Percentiles rank a stretch among this genome's conserved stretches.
Conservation (phyloP, 2,329 filamentous ascomycete genomes). For the Pseudocercospora eumusae region DNA sequence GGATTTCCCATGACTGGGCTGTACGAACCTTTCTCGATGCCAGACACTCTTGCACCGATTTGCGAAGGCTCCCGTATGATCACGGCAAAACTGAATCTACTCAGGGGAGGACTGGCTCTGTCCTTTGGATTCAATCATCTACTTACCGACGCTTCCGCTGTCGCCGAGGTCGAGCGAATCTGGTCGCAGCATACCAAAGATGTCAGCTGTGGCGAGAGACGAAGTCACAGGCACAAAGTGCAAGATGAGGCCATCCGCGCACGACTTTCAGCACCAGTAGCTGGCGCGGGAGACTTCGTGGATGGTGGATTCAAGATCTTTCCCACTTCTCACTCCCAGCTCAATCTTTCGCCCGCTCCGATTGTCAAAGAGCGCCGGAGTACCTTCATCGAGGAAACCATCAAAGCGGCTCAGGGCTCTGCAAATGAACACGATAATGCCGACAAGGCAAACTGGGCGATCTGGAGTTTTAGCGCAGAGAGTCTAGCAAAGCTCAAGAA, state of each 20-base stretch:
- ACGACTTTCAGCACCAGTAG: conserved; percentile 18
- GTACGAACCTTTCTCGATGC: conserved; percentile 14
- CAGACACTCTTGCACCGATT: conserved; percentile 13
- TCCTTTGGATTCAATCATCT: conserved; percentile 27
- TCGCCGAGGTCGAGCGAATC: conserved; percentile 24
- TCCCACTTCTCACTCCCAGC: conserved; percentile 18
- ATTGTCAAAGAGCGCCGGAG: conserved; percentile 10
- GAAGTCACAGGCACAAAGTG: conserved; percentile 12
- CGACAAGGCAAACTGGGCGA: conserved; percentile 17
- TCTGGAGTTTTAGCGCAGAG: conserved; percentile 25
- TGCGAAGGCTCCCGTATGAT: conserved; percentile 23
- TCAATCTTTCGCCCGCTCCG: conserved; percentile 17
- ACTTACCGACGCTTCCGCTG: conserved; percentile 17
- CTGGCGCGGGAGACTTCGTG: conserved; percentile 5
- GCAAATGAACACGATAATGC: conserved; percentile 5
- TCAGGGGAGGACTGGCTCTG: conserved; percentile 23
- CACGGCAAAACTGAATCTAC: conserved; percentile 21
- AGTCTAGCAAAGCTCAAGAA: conserved; percentile 22
- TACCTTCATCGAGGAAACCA: conserved; percentile 15
- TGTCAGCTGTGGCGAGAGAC: conserved; percentile 13
- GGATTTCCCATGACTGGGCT: conserved; percentile 23
- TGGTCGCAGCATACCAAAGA: conserved; percentile 26
- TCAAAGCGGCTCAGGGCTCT: conserved; percentile 14
- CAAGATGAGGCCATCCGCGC: conserved; percentile 14
- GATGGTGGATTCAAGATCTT: conserved; percentile 21